These are phyloP conservation scores for Saturnispora quitensis DNA, from an alignment of 805 yeast species.

Conservation along the genomic window DNA sequence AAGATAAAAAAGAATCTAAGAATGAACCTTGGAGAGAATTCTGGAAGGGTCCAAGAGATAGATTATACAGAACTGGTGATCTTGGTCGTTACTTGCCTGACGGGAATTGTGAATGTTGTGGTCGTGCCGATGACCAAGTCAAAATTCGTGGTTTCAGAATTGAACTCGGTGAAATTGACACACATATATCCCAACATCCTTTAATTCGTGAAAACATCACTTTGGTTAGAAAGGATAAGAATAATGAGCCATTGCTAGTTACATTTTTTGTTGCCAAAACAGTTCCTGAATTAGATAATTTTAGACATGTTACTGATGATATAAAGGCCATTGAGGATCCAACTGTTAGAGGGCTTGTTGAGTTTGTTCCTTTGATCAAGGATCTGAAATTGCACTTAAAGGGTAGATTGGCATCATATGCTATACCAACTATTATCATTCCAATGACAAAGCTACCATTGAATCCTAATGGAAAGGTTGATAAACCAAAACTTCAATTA, in stretches of 20 bases:
- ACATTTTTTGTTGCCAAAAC: conserved; percentile 81
- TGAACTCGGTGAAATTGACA: conserved; percentile 96
- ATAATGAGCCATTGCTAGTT: conserved; percentile 84
- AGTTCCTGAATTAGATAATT: conserved; percentile 35
- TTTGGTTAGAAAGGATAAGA: conserved; percentile 81
- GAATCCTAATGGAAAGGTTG: conserved; percentile 97
- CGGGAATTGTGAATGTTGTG: conserved; percentile 96
- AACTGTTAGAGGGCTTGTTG: conserved; percentile 69
- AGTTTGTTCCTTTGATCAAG: conserved; percentile 66
- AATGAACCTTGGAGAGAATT: conserved; percentile 61
- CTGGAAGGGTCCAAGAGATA: conserved; percentile 93
- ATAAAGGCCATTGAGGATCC: conserved; percentile 45
- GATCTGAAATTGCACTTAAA: conserved; percentile 76
- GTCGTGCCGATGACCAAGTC: conserved; percentile 98
- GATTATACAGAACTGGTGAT: conserved; percentile 95
- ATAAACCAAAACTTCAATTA: conserved; percentile 92
- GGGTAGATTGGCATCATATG: conserved; percentile 84
- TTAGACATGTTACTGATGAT: conserved; percentile 41
- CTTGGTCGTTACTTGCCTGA: conserved; percentile 94
- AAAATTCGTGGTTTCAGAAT: conserved; percentile 98
- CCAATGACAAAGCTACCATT: conserved; percentile 81
- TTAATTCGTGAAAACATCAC: conserved; percentile 89
- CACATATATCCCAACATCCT: conserved; percentile 91
- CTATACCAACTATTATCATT: conserved; percentile 85
- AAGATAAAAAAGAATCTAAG: conserved; percentile 39